A percentile compares a stretch with the other conserved stretches of the same genome.
These are phyloP conservation scores for Begonia peltatifolia DNA, from an alignment of 306 rosid genomes.

Conservation along the genomic window DNA sequence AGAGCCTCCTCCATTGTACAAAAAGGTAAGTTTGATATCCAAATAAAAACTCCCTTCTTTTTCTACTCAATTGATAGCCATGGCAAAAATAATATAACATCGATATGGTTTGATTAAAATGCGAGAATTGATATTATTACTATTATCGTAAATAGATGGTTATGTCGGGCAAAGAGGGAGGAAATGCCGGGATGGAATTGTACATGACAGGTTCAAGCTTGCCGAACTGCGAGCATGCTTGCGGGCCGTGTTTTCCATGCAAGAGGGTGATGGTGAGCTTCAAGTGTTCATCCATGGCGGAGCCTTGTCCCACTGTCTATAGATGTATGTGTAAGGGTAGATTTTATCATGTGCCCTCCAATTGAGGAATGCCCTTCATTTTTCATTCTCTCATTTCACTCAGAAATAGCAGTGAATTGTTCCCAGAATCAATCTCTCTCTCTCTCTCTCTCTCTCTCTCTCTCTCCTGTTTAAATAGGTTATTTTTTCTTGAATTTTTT, in stretches of 20 bases:
- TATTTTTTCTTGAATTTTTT: too few relatives aligned
- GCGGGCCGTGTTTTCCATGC: conserved; percentile 91
- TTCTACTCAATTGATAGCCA: conserved; percentile 11
- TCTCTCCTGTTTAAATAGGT: too few relatives aligned
- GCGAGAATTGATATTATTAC: too few relatives aligned
- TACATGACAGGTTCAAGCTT: conserved; percentile 62
- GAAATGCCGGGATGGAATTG: conserved; percentile 50
- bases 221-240: conserved; percentile 92
- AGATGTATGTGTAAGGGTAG: conserved; percentile 75
- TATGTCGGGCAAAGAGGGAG: conserved; percentile 22
- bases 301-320: conserved; percentile 85
- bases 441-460: too few relatives aligned
- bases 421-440: too few relatives aligned
- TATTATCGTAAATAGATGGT: conserved; percentile 1
- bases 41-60: too few relatives aligned
- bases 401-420: too few relatives aligned
- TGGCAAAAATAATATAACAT: too few relatives aligned
- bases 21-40: too few relatives aligned
- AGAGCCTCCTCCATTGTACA: too few relatives aligned
- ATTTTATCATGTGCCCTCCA: conserved; percentile 87
- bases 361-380: conserved; percentile 13
- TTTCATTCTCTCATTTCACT: too few relatives aligned
- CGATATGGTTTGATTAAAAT: too few relatives aligned
- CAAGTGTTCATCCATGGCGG: conserved; percentile 54
- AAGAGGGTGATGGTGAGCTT: conserved; percentile 87